Conservation (phyloP, 805 yeast genomes). For the Candida manassasensis region DNA sequence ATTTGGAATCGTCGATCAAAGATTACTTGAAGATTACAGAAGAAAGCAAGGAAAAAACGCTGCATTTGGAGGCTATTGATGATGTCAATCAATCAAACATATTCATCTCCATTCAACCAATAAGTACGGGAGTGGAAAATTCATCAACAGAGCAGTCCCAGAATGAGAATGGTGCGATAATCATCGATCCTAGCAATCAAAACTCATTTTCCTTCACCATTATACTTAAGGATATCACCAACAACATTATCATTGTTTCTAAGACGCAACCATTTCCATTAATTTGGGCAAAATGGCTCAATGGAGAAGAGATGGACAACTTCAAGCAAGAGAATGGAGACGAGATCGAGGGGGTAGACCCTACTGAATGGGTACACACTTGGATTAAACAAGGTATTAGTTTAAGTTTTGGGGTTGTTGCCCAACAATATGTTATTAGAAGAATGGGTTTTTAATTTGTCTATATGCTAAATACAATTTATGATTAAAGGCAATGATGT, state of each 20-base stretch:
- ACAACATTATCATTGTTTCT: slow-evolving; percentile 66
- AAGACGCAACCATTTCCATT: slow-evolving; percentile 88
- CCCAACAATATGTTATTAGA: slow-evolving; percentile 85
- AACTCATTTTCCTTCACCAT: slow-evolving; percentile 71
- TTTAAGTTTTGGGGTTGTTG: slow-evolving; percentile 76
- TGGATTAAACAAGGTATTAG: slow-evolving; percentile 60
- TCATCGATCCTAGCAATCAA: slow-evolving; percentile 44
- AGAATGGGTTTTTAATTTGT: slow-evolving; percentile 68
- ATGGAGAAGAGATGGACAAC: slow-evolving; percentile 31
- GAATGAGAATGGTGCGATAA: slow-evolving; percentile 22
- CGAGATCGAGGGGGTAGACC: slow-evolving; percentile 28
- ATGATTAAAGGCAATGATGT: too few relatives aligned
- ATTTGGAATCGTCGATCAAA: slow-evolving; percentile 70
- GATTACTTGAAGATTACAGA: slow-evolving; percentile 23
- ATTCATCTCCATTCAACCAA: slow-evolving; percentile 68
- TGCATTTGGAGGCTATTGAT: slow-evolving; percentile 13
- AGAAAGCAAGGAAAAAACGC: slow-evolving; percentile 14
- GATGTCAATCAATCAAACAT: slow-evolving; percentile 49
- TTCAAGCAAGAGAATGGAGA: slow-evolving; percentile 21
- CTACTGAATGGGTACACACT: slow-evolving; percentile 40
- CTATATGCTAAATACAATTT: not conserved
- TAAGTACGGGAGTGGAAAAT: slow-evolving; percentile 29
- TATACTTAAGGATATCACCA: slow-evolving; percentile 72
- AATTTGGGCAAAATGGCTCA: slow-evolving; percentile 94
- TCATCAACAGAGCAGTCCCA: slow-evolving; percentile 2